Evolutionary conservation across 2,329 filamentous ascomycete species (phyloP).

Genomic region (Colletotrichum theobromicola): DNA sequence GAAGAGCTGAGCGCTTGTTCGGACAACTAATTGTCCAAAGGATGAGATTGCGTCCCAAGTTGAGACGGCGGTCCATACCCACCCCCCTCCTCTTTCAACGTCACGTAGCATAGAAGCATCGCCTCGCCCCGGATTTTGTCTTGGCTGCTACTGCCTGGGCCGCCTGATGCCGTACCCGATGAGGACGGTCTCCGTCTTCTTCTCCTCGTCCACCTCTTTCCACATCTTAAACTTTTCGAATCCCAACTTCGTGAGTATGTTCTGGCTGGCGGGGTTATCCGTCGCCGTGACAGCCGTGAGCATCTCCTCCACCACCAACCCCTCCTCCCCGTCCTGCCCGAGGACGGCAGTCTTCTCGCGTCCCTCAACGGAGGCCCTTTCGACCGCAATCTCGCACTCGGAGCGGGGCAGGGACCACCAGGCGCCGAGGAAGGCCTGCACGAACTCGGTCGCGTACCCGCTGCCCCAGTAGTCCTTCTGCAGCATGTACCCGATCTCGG

Average conservation of each 20-base stretch:
- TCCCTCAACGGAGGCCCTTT: constrained; percentile 39
- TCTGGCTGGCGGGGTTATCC: constrained; percentile 57
- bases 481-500: constrained; percentile 65
- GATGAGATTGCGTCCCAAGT: not conserved
- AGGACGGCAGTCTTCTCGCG: not conserved
- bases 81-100: not conserved
- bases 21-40: not conserved
- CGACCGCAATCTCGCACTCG: constrained; percentile 48
- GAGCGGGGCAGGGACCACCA: constrained; percentile 57
- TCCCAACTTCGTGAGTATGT: constrained; percentile 61
- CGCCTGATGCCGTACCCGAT: not conserved
- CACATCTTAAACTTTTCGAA: constrained; percentile 53
- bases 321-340: constrained; percentile 25
- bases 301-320: constrained; percentile 34
- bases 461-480: constrained; percentile 57
- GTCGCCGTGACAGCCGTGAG: constrained; percentile 53
- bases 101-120: not conserved
- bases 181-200: not conserved
- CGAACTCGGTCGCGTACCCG: constrained; percentile 63
- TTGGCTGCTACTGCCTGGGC: not conserved
- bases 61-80: not conserved
- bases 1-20: not conserved
- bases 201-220: constrained; percentile 29
- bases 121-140: not conserved
- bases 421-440: constrained; percentile 47